These are phyloP conservation scores for Phytomonas francai DNA, from an alignment of 208 protist genomes.

Conservation along the genomic window DNA sequence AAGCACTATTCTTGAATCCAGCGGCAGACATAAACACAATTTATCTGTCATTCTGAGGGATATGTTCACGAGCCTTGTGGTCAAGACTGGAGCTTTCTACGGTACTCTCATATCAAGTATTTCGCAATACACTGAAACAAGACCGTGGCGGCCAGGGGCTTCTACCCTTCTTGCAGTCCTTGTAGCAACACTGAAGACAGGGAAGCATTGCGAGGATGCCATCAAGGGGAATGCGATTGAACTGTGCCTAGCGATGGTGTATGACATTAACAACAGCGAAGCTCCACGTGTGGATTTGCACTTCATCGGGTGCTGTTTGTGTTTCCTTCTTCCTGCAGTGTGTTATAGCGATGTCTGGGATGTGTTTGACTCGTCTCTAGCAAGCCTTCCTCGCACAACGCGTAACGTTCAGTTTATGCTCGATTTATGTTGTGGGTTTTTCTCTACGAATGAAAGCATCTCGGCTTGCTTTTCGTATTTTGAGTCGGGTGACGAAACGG, in stretches of 20 bases:
- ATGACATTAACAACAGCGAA: conserved; percentile 22
- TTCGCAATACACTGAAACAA: conserved; percentile 16
- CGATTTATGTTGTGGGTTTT: conserved; percentile 47
- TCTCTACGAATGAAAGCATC: conserved; percentile 21
- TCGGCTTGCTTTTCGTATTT: conserved; percentile 2
- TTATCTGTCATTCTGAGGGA: conserved; percentile 32
- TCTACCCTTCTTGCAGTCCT: conserved; percentile 45
- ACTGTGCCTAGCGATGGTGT: conserved; percentile 45
- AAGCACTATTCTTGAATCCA: conserved; percentile 1
- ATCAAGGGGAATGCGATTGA: conserved; percentile 47
- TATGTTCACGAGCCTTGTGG: conserved; percentile 28
- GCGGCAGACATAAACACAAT: background rate
- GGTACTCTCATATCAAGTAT: conserved; percentile 29
- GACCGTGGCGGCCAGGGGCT: conserved; percentile 23
- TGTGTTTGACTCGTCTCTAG: conserved; percentile 34
- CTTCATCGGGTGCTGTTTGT: conserved; percentile 40
- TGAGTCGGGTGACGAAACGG: conserved; percentile 1
- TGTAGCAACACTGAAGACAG: conserved; percentile 26
- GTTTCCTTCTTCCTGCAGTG: conserved; percentile 39
- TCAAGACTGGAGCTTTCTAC: conserved; percentile 37
- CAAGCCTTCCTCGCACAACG: conserved; percentile 12
- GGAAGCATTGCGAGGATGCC: conserved; percentile 25
- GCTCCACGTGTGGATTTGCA: conserved; percentile 27
- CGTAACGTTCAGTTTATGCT: conserved; percentile 35
- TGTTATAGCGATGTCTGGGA: conserved; percentile 62